Conservation (phyloP, 1,284 basidiomycete genomes). For the Ceratobasidium papillatum region DNA sequence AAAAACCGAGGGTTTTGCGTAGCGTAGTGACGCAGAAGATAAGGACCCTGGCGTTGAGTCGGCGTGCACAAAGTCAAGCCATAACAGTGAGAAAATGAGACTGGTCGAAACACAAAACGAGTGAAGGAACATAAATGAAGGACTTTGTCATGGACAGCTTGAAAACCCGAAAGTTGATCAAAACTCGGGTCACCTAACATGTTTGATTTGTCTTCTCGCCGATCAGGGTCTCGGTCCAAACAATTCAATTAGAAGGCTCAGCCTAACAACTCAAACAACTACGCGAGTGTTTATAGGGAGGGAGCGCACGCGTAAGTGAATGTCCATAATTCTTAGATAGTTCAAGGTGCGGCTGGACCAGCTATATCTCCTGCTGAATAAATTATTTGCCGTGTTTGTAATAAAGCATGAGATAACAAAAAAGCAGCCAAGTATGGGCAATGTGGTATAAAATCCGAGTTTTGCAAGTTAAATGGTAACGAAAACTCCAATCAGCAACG, state of each 20-base stretch:
- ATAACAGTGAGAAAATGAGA: constrained; percentile 4
- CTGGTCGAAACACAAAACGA: constrained; percentile 14
- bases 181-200: neutral
- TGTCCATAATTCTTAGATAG: too few relatives aligned
- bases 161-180: constrained; percentile 1
- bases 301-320: too few relatives aligned
- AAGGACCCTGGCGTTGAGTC: neutral
- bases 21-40: constrained; percentile 26
- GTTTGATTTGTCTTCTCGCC: constrained; percentile 12
- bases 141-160: constrained; percentile 30
- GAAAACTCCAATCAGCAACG: neutral
- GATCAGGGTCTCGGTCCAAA: constrained; percentile 18
- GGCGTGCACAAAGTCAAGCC: neutral
- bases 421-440: neutral
- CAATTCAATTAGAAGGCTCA: neutral
- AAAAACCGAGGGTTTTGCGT: neutral
- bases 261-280: neutral
- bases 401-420: neutral
- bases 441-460: constrained; percentile 4
- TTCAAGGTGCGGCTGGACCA: too few relatives aligned
- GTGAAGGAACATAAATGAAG: constrained; percentile 39
- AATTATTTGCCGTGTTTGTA: neutral
- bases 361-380: too few relatives aligned
- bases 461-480: neutral
- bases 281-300: too few relatives aligned